These are phyloP conservation scores for Isabelozyma gotoi DNA, from an alignment of 805 yeast genomes.

Conservation along the genomic window DNA sequence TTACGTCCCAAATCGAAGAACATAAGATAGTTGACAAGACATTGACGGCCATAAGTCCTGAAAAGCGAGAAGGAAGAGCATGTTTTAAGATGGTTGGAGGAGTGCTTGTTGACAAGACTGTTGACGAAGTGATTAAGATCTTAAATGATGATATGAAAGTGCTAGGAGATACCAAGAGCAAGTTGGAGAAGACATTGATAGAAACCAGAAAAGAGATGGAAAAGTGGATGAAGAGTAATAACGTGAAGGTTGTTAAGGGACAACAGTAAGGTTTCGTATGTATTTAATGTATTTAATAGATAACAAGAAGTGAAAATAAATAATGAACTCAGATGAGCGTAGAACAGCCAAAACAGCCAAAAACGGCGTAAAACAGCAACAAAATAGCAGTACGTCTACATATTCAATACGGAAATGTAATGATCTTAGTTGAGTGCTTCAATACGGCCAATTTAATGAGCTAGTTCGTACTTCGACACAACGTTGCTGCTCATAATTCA, in stretches of 20 bases:
- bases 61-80: conserved; percentile 52
- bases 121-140: conserved; percentile 60
- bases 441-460: too few relatives aligned
- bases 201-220: conserved; percentile 33
- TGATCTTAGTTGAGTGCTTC: too few relatives aligned
- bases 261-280: neutral
- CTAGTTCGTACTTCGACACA: too few relatives aligned
- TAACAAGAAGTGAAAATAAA: neutral
- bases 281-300: neutral
- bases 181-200: conserved; percentile 24
- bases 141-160: conserved; percentile 21
- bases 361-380: too few relatives aligned
- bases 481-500: too few relatives aligned
- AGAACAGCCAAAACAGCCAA: too few relatives aligned
- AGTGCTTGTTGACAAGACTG: conserved; percentile 79
- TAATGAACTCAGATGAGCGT: neutral
- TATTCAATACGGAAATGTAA: too few relatives aligned
- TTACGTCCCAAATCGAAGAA: conserved; percentile 39
- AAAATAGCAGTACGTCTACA: too few relatives aligned
- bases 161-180: conserved; percentile 20
- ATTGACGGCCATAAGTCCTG: conserved; percentile 32
- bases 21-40: conserved; percentile 43
- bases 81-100: conserved; percentile 95
- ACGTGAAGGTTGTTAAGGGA: conserved; percentile 38
- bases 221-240: conserved; percentile 40